Evolutionary conservation across 2,329 filamentous ascomycete species (phyloP), one percentile per base, ranked within the genome.

Genomic region (Hypoxylon sp.): DNA sequence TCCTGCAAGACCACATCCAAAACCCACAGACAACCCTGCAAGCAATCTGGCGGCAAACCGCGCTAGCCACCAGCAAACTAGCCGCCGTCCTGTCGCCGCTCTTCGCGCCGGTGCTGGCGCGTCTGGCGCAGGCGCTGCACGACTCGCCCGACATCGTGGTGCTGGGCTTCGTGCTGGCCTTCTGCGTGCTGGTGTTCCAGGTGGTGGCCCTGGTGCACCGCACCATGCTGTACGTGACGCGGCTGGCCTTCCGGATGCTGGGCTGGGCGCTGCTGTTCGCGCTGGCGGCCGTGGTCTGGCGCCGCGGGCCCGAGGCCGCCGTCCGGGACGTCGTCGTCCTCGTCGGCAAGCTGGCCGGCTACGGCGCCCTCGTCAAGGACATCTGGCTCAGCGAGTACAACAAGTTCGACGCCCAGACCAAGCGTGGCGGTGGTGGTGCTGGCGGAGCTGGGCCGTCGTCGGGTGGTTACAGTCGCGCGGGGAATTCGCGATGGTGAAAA

Each of bases 141-240:
- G 65, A 72, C 48, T 71, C 72, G 13, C 74, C 76, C 16, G 74
- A 76, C 65, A 21, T 75, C 13, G 71, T 76, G 9, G 65, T 76
- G 5, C 65, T 76, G 8, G 68, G 78, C 46, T 70, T 79, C 35
- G 75, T 80, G 7, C 71, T 87, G 41, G 74, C 77, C 9, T 63
- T 86, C 6, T 74, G 89, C 3, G 71, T 87, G 32, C 61, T 85
- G 20, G 72, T 85, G 46, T 70, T 93, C 41, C 76, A 91, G 66
- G 68, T 92, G 48, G 75, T 94, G 30, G 80, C 86, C 67, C 87
- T 88, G 74, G 75, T 91, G 12, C 84, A 86, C 55, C 82, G 90
- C 53, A 73, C 90, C 13, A 77, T 96, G 50, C 75, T 91, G 66
- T 95, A 86, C 75, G 91, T 90, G 84, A 82, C 91, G 42, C 76